A percentile compares a stretch with the other conserved stretches of the same genome.
Conservation (phyloP, 768 basidiomycete genomes). For the Tephrocybe sp. region DNA sequence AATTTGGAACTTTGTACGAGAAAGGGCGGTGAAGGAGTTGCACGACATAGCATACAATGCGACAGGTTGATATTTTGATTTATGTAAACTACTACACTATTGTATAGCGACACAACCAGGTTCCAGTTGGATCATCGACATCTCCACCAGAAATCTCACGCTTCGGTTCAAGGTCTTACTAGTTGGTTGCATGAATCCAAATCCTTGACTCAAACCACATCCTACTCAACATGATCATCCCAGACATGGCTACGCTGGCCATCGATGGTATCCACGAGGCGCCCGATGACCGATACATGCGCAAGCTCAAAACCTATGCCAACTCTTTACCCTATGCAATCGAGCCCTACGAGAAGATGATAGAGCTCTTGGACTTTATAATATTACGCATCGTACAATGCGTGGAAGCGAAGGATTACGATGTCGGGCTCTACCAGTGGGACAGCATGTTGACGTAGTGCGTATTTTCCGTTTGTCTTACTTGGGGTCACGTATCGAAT, state of each 20-base stretch:
- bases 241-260: slow-evolving; percentile 45
- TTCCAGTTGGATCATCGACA: no score
- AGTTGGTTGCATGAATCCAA: neutral
- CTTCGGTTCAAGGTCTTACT: neutral
- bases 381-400: slow-evolving; percentile 67
- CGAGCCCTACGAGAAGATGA: slow-evolving; percentile 74
- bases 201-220: slow-evolving; percentile 10
- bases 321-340: slow-evolving; percentile 71
- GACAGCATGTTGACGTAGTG: slow-evolving; percentile 73
- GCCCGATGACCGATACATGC: slow-evolving; percentile 46
- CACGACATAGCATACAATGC: slow-evolving; percentile 56
- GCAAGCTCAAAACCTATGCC: slow-evolving; percentile 62
- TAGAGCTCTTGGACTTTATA: slow-evolving; percentile 73
- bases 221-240: slow-evolving; percentile 33
- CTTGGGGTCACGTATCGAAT: slow-evolving; percentile 9
- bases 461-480: slow-evolving; percentile 27
- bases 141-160: slow-evolving; percentile 6
- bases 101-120: no score
- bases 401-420: slow-evolving; percentile 78
- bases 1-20: slow-evolving; percentile 76
- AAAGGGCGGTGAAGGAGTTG: slow-evolving; percentile 71
- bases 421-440: slow-evolving; percentile 78
- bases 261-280: slow-evolving; percentile 33
- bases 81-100: neutral
- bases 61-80: slow-evolving; percentile 17